Conservation (phyloP, 78 protist species). For the Dictyostelium firmibasis region DNA sequence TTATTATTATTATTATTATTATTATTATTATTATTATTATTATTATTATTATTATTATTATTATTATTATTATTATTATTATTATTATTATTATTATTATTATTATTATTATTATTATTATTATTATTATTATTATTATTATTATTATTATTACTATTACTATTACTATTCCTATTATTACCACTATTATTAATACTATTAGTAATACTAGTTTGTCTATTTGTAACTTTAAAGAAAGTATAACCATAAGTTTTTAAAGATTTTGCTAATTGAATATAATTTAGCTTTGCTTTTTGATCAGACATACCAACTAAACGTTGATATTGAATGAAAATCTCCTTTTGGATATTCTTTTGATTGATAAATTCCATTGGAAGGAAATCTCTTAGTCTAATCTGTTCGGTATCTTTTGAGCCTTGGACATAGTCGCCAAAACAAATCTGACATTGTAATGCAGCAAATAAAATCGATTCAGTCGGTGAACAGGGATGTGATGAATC, state of each 20-base stretch:
- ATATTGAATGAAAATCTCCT: conserved; percentile 50
- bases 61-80: background rate
- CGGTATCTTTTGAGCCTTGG: conserved; percentile 2
- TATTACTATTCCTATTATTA: too few species aligned
- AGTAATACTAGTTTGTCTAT: background rate
- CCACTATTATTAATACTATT: too few species aligned
- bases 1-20: background rate
- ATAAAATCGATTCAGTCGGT: conserved; percentile 77
- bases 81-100: background rate
- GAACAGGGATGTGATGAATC: conserved; percentile 77
- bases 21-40: background rate
- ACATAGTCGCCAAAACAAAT: conserved; percentile 77
- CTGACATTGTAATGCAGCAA: conserved; percentile 88
- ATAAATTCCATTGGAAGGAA: conserved; percentile 62
- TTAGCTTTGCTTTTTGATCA: conserved; percentile 69
- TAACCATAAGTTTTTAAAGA: conserved; percentile 78
- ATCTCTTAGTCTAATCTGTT: conserved; percentile 29
- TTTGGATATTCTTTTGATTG: background rate
- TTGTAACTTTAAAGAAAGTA: conserved; percentile 57
- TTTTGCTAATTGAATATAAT: conserved; percentile 75
- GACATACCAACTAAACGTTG: conserved; percentile 65
- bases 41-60: background rate
- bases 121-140: background rate
- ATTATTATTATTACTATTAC: background rate
- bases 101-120: background rate